A percentile compares a stretch with the other conserved stretches of the same genome.
phyloP scores from a whole-genome alignment of 306 rosid species.

The Glycine tomentella region DNA sequence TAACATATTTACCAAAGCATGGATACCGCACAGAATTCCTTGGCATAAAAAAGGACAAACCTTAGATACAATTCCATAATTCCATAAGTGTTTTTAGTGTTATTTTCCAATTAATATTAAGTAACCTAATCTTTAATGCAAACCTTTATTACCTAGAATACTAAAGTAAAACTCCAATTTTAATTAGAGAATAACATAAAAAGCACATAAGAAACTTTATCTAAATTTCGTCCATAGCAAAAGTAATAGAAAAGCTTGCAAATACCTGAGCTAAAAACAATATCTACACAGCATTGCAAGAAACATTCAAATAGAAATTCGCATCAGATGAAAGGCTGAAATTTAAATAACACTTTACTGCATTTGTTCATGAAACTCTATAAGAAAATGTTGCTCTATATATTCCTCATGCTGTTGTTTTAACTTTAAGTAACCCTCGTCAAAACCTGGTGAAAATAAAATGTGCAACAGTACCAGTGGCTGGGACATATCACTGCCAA shows the following conservation, averaged over 20 bases:
- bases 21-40: not conserved
- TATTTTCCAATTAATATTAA: no score
- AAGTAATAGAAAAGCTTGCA: not conserved
- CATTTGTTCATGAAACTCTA: conserved; percentile 40
- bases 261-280: conserved; percentile 33
- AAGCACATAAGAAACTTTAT: not conserved
- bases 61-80: no score
- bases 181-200: not conserved
- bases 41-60: no score
- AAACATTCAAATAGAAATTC: conserved; percentile 2
- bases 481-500: conserved; percentile 30
- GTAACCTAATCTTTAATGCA: not conserved
- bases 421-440: conserved; percentile 27
- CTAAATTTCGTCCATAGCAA: not conserved
- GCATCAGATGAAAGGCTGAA: conserved; percentile 30
- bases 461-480: conserved; percentile 7
- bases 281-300: conserved; percentile 1
- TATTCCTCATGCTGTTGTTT: conserved; percentile 34
- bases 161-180: not conserved
- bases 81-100: no score
- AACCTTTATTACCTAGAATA: not conserved
- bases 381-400: conserved; percentile 28
- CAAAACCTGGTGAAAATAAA: conserved; percentile 20
- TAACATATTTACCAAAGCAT: not conserved
- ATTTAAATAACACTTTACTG: conserved; percentile 28